These are phyloP conservation scores for Tulasnella sp. DNA, from an alignment of 768 basidiomycete genomes.

Conservation along the genomic window DNA sequence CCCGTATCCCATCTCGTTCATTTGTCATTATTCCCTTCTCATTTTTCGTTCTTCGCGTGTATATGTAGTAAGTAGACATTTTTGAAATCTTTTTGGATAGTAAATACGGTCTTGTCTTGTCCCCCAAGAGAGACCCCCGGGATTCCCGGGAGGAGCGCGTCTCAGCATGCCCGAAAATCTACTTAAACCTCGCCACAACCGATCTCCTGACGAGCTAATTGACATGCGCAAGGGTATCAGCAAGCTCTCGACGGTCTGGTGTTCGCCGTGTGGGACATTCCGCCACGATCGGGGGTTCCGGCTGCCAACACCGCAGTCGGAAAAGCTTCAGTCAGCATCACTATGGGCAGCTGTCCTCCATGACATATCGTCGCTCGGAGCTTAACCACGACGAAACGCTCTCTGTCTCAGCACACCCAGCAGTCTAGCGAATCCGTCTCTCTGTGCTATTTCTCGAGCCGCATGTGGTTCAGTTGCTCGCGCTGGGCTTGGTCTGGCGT, in stretches of 20 bases:
- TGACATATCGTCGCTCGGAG: background rate
- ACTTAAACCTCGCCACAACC: background rate
- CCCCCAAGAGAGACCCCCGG: background rate
- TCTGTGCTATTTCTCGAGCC: background rate
- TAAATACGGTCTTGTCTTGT: background rate
- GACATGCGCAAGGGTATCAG: background rate
- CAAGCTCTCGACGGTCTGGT: background rate
- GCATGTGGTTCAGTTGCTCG: background rate
- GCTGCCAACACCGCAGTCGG: background rate
- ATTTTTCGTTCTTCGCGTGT: conserved; percentile 17
- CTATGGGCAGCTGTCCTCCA: background rate
- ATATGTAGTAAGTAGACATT: conserved; percentile 12
- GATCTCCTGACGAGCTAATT: background rate
- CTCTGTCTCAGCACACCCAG: background rate
- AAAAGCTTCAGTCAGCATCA: background rate
- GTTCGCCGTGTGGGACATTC: background rate
- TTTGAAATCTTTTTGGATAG: background rate
- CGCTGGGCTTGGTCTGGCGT: background rate
- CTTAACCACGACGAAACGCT: background rate
- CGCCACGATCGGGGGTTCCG: background rate
- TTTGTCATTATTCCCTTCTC: conserved; percentile 22
- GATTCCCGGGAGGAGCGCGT: background rate
- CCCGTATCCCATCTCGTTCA: conserved; percentile 13
- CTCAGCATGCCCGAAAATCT: background rate
- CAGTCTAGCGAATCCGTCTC: background rate